phyloP scores from a whole-genome alignment of 2,329 filamentous ascomycete species.

The Mycosphaerella sp. region DNA sequence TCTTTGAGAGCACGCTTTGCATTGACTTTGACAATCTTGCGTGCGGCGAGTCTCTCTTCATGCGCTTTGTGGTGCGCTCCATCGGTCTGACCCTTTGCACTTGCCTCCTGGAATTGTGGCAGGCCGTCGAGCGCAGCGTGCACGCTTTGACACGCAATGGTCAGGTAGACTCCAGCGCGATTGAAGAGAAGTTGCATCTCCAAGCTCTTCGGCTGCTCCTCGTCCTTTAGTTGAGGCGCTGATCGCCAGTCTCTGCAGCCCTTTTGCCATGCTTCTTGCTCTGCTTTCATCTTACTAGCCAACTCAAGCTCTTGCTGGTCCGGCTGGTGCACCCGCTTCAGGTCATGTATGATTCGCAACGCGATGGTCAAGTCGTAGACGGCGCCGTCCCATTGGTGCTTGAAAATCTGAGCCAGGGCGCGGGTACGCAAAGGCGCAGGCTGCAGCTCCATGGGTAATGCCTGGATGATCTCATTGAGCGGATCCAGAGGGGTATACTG shows the following conservation, averaged over 20 bases:
- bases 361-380: constrained; percentile 64
- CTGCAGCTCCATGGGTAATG: constrained; percentile 58
- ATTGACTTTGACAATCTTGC: constrained; percentile 64
- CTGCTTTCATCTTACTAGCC: constrained; percentile 40
- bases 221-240: constrained; percentile 50
- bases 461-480: constrained; percentile 61
- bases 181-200: constrained; percentile 71
- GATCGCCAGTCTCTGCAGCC: constrained; percentile 44
- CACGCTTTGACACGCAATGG: constrained; percentile 62
- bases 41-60: constrained; percentile 49
- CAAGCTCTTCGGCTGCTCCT: constrained; percentile 66
- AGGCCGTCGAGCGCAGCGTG: constrained; percentile 49
- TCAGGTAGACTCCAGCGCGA: constrained; percentile 64
- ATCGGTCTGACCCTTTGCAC: constrained; percentile 34
- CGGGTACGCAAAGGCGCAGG: constrained; percentile 64
- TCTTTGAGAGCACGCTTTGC: constrained; percentile 72
- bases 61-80: constrained; percentile 45
- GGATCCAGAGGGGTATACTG: constrained; percentile 62
- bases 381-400: constrained; percentile 65
- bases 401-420: constrained; percentile 68
- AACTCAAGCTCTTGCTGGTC: constrained; percentile 49
- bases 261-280: constrained; percentile 34
- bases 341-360: constrained; percentile 48
- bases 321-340: constrained; percentile 39
- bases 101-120: constrained; percentile 30